Evolutionary conservation across 1,139 yeast species (phyloP), one percentile per base, ranked within the genome.

Genomic region (Candida buenavistaensis): DNA sequence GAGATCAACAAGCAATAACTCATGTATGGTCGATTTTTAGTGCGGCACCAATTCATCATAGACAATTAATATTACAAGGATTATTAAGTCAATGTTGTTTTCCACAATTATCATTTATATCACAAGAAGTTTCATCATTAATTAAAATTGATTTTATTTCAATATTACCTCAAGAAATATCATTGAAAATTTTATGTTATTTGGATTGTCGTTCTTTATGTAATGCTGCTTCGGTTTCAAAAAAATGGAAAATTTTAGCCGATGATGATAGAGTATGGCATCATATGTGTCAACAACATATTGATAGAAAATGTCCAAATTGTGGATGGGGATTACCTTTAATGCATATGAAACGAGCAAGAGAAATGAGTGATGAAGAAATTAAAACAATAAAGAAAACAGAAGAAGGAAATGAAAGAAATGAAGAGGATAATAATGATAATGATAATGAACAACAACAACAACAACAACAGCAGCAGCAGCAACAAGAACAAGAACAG

Each of bases 241-340:
- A 79, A 35, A 77, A 76, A 38, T 92, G 98, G 98, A 81, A 86
- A 52, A 67, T 69, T 35, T 65, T 92, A 37, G 97, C 98, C 1
- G 97, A 92, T 59, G 97, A 90, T 56, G 97, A 92, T 53, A 66
- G 95, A 36, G 97, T 92, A 5, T 92, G 98, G 98, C 95, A 92
- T 57, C 89, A 92, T 48, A 84, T 92, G 92, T 92, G 98, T 58
- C 96, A 89, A 57, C 98, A 92, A 59, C 98, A 92, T 57, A 92
- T 92, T 39, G 98, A 92, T 60, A 72, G 95, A 41, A 92, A 92
- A 58, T 92, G 98, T 62, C 96, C 97, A 28, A 88, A 87, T 55
- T 92, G 98, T 67, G 98, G 98, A 8, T 92, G 98, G 98, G 98
- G 98, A 5, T 69, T 92, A 47, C 98, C 98, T 2, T 65, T 92